Conservation (phyloP, 371 early-diverging fungal species). For the Circinella minor region DNA sequence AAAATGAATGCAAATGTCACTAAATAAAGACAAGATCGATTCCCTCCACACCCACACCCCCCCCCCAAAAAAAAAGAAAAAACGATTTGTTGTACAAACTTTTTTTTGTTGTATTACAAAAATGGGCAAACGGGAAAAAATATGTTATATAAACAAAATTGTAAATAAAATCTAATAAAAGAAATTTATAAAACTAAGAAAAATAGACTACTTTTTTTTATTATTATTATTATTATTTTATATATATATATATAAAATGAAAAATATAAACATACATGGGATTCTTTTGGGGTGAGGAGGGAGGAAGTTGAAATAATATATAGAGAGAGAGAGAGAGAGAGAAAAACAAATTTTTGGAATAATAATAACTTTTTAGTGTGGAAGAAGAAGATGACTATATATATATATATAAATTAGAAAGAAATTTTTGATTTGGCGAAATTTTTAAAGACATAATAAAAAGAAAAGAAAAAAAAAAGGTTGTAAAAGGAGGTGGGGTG, state of each 20-base stretch:
- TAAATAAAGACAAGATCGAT: background rate
- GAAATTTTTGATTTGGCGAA: too few relatives aligned
- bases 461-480: too few relatives aligned
- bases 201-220: background rate
- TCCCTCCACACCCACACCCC: too few relatives aligned
- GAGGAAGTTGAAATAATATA: slow-evolving; percentile 5
- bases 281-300: background rate
- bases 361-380: too few relatives aligned
- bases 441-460: background rate
- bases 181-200: background rate
- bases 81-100: too few relatives aligned
- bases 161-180: background rate
- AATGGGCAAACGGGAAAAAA: too few relatives aligned
- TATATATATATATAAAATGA: background rate
- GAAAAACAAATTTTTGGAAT: background rate
- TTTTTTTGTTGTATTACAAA: too few relatives aligned
- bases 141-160: too few relatives aligned
- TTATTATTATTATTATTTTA: slow-evolving; percentile 3
- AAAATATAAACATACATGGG: background rate
- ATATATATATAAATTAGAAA: too few relatives aligned
- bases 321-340: background rate
- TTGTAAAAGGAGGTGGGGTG: background rate
- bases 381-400: too few relatives aligned
- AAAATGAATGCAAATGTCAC: background rate
- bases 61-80: too few relatives aligned